Evolutionary conservation across 306 rosid genomes (phyloP), one percentile per base, ranked within the genome.

Genomic region (Erythrophleum fordii): DNA sequence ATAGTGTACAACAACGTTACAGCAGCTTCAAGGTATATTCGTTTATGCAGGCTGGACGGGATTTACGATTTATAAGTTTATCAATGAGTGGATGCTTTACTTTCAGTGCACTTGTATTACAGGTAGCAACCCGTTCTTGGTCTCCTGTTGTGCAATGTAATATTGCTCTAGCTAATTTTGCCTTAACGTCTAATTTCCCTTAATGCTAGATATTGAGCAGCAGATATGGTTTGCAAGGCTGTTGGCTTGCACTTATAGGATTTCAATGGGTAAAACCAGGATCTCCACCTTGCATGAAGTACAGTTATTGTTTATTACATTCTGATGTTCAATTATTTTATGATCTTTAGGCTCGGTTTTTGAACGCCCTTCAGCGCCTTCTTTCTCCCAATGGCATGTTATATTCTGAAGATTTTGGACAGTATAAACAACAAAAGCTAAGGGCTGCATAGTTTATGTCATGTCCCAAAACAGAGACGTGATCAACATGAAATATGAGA

Each of bases 21-120:
- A 76, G 49, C 58, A 76, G 42, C 46, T 73, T 69, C 4, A 23
- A 55, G 67, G 49, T 69, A 52, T 81, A 60, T 52, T 77, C 76
- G 44, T 71, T 66, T 59, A 64, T 78, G 80, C 93, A 93, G 99
- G 97, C 99, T 71, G 97, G 97, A 72, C 89, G 97, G 70, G 99
- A 95, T 82, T 93, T 93, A 65, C 86, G 83, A 77, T 91, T 73
- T 77, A 76, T 93, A 46, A 91, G 99, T 82, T 70, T 93, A 62
- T 90, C 97, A 58, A 95, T 87, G 95, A 84, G 76, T 60, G 97
- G 91, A 74, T 91, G 97, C 88, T 86, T 93, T 74, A 85, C 86
- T 51, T 67, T 75, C 42, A 95, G 95, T 31, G 84, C 88, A 78
- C 53, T 90, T 35, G 67, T 91, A 20, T 72, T 91, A 29, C 17